Base-by-base conservation (phyloP, 192 early-diverging fungal genomes). In the Coemansia sp. region DNA sequence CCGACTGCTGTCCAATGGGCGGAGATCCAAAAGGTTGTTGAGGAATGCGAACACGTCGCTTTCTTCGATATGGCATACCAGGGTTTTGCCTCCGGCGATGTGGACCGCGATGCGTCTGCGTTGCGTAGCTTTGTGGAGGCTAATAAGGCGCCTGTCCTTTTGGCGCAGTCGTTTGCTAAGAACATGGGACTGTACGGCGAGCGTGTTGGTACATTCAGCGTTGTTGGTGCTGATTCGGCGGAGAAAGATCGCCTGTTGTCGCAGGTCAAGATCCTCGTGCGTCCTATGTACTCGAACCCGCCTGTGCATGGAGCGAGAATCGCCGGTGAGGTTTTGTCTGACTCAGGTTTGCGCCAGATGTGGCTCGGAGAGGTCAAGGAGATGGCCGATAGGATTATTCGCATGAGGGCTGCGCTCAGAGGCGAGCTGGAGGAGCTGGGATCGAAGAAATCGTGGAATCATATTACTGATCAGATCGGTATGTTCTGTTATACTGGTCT, bases 11-110 rank as follows among this genome's bases (percentile, higher is more conserved):
- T 85, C 65, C 96, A 99, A 79, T 99, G 98, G 98, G 84, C 87
- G 61, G 85, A 95, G 77, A 91, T 99, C 73, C 90, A 92, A 67
- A 68, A 90, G 64, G 86, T 92, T 47, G 80, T 94, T 46, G 91
- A 96, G 87, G 89, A 90, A 18, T 78, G 87, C 72, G 86, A 89
- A 18, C 96, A 97, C 87, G 89, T 96, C 65, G 84, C 91, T 46
- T 99, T 98, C 90, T 99, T 99, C 67, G 98, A 99, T 80, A 96
- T 96, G 94, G 98, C 98, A 27, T 99, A 99, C 89, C 97, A 98
- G 88, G 98, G 98, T 41, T 99, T 99, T 76, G 98, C 98, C 18
- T 97, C 96, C 8, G 98, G 98, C 67, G 87, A 92, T 80, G 89
- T 90, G 47, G 85, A 88, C 84, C 86, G 87, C 68, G 98, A 99